phyloP scores from a whole-genome alignment of 176 grass and related monocot species.

The Aegilops umbellulata region DNA sequence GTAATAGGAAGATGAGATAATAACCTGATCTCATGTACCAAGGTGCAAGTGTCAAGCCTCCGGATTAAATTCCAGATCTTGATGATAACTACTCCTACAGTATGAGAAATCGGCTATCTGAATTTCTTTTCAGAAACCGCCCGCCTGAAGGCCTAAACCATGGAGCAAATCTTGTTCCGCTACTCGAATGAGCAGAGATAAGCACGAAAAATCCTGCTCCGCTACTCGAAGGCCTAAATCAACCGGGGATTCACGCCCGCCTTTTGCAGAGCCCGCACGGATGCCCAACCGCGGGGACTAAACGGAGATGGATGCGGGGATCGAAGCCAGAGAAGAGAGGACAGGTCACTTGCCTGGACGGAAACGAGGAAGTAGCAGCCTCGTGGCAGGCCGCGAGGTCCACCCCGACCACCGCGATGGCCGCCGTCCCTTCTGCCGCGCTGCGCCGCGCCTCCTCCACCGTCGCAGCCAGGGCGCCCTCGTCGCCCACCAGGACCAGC shows the following conservation, averaged over 20 bases:
- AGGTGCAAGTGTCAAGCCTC: not conserved
- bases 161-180: not conserved
- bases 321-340: not conserved
- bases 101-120: not conserved
- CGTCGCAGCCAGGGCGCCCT: no score
- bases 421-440: no score
- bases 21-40: not conserved
- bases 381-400: no score
- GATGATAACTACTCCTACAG: no score
- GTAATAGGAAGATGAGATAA: not conserved
- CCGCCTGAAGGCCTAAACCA: not conserved
- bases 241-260: not conserved
- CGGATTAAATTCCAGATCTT: not conserved
- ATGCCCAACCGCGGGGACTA: no score
- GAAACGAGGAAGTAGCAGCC: not conserved
- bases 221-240: not conserved
- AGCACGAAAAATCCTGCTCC: not conserved
- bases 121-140: not conserved
- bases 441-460: no score
- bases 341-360: not conserved
- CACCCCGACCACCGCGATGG: no score
- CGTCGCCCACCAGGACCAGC: no score
- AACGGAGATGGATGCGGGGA: not conserved
- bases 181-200: not conserved
- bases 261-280: not conserved